Base-by-base conservation (phyloP, 2,329 filamentous ascomycete species). In the Aspergillus latus region DNA sequence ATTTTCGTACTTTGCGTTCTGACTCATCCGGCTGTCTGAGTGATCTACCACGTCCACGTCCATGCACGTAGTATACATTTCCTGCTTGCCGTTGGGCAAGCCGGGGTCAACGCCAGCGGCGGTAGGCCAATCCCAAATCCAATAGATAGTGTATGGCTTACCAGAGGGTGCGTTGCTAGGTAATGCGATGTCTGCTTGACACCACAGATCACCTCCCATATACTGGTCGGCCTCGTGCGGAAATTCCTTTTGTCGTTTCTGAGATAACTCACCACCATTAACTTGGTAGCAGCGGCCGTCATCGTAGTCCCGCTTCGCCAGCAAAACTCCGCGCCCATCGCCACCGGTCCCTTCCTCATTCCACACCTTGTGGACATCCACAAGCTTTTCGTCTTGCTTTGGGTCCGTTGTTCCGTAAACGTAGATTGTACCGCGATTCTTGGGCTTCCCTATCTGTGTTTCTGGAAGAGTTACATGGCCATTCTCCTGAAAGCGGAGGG, bases 61-160 rank as follows among this genome's bases (percentile, higher is more conserved):
- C 64, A 80, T 78, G 59, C 78, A 80, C 10, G 76, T 78, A 1
- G 78, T 80, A 57, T 80, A 80, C 37, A 78, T 68, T 62, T 80
- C 77, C 45, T 69, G 61, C 62, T 78, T 78, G 40, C 76, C 76
- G 5, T 74, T 61, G 15, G 73, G 72, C 21, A 74, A 62, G 7
- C 59, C 65, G 13, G 71, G 64, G 58, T 75, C 68, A 15, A 59
- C 68, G 37, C 66, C 64, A 9, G 74, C 66, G n/a, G 62, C 78
- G 11, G 84, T 87, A 2, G 88, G 87, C 90, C 92, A 99, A 73
- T 96, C 88, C 94, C 94, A 97, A 45, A 97, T 88, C 93, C 93
- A 97, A 79, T 96, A 96, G 50, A 96, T 76, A 2, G 91, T 93
- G 71, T 92, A 90, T 29, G 82, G 81, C 30, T 86, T 82, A 44